Evolutionary conservation across 129 eudicot genomes (phyloP).

Genomic region (Lactuca saligna): DNA sequence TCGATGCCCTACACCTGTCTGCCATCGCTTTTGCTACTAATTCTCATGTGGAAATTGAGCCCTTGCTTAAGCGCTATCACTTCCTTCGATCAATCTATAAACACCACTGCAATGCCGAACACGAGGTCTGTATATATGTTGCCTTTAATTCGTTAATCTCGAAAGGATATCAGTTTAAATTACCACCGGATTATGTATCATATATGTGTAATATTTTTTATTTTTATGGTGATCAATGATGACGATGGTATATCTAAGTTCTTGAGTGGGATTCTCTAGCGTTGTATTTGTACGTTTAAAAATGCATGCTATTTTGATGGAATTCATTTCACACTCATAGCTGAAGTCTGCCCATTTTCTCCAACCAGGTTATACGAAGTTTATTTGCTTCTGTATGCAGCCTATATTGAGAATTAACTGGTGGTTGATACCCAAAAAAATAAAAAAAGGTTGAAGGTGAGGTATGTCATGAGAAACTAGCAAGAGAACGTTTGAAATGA

Average conservation of each 20-base stretch:
- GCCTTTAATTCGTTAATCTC: slow-evolving; percentile 8
- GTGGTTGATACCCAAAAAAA: neutral
- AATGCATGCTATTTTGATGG: slow-evolving; percentile 15
- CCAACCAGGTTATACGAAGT: neutral
- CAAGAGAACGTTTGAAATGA: slow-evolving; percentile 4
- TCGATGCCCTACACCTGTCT: slow-evolving; percentile 72
- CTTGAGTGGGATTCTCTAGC: neutral
- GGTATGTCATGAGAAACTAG: slow-evolving; percentile 5
- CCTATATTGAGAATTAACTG: slow-evolving; percentile 12
- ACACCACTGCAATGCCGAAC: slow-evolving; percentile 99
- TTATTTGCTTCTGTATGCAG: neutral
- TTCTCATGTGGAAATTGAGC: slow-evolving; percentile 58
- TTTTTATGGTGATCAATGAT: neutral
- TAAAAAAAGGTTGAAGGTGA: neutral
- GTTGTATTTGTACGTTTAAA: slow-evolving; percentile 14
- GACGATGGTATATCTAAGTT: neutral
- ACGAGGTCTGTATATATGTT: slow-evolving; percentile 55
- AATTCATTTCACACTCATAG: neutral
- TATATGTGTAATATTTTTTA: neutral
- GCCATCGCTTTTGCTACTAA: slow-evolving; percentile 79
- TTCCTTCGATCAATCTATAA: slow-evolving; percentile 81
- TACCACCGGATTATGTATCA: too few relatives aligned
- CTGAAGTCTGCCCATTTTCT: slow-evolving; percentile 8
- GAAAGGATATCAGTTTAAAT: neutral
- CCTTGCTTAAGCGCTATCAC: slow-evolving; percentile 73